Evolutionary conservation across 1,284 basidiomycete genomes (phyloP).

Genomic region (Waitea zeae): DNA sequence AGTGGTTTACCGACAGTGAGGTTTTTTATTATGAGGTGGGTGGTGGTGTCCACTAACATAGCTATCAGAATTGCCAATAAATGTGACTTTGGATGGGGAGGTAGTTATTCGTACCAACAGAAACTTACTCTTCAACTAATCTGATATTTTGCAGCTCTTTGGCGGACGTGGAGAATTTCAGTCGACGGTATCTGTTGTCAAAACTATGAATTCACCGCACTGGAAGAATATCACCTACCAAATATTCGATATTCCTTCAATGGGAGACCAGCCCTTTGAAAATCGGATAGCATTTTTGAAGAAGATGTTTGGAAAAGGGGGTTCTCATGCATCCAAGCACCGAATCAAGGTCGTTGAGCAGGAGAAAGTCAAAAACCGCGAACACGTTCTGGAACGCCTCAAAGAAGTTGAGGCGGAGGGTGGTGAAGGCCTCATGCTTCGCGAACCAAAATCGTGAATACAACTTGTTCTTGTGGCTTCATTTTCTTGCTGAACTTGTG

Average conservation of each 20-base stretch:
- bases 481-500: constrained; percentile 1
- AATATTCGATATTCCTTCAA: constrained; percentile 52
- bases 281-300: constrained; percentile 29
- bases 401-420: constrained; percentile 35
- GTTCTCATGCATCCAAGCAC: constrained; percentile 12
- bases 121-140: not conserved
- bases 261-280: constrained; percentile 32
- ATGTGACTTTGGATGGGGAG: constrained; percentile 42
- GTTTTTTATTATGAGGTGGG: no score
- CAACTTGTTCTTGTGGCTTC: constrained; percentile 1
- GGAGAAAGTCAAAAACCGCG: constrained; percentile 22
- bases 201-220: constrained; percentile 33
- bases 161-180: constrained; percentile 40
- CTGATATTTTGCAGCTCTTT: constrained; percentile 21
- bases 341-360: constrained; percentile 34
- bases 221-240: constrained; percentile 47
- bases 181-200: constrained; percentile 40
- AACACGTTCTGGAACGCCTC: constrained; percentile 36
- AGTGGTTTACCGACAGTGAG: constrained; percentile 43
- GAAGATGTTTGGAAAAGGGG: constrained; percentile 27
- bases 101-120: not conserved
- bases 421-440: constrained; percentile 56
- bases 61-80: constrained; percentile 32
- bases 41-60: no score
- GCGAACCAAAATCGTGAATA: constrained; percentile 31